A percentile compares a stretch with the other conserved stretches of the same genome.
These are phyloP conservation scores for Diutina neorugosa DNA, from an alignment of 1,139 yeast genomes.

Conservation along the genomic window DNA sequence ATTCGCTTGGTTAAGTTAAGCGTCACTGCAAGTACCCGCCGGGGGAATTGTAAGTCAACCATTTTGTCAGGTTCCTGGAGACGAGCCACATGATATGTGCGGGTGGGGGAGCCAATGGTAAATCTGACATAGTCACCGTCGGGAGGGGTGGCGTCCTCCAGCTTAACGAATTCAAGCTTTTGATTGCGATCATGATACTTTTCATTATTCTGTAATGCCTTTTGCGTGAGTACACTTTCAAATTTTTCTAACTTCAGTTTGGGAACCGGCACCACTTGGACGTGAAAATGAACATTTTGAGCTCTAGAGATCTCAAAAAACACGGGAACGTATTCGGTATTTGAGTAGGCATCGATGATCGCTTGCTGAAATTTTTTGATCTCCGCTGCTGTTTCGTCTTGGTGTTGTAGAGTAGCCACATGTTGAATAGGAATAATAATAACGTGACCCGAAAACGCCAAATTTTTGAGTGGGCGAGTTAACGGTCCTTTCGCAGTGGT, in stretches of 20 bases:
- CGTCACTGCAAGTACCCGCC: constrained; percentile 57
- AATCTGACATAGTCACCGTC: constrained; percentile 29
- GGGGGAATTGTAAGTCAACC: constrained; percentile 67
- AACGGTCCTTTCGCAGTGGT: constrained; percentile 87
- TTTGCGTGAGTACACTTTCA: constrained; percentile 23
- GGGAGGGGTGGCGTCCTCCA: constrained; percentile 18
- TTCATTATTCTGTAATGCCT: constrained; percentile 36
- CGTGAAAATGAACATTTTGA: constrained; percentile 51
- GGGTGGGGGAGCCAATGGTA: constrained; percentile 14
- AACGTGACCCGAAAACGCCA: constrained; percentile 70
- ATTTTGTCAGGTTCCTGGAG: constrained; percentile 15
- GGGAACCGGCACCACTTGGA: constrained; percentile 52
- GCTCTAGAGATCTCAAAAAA: constrained; percentile 51
- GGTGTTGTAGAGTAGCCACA: constrained; percentile 21
- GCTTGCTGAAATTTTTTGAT: constrained; percentile 28
- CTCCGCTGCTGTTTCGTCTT: constrained; percentile 21
- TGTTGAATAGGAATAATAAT: constrained; percentile 78
- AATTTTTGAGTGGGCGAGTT: constrained; percentile 30
- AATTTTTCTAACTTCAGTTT: constrained; percentile 13
- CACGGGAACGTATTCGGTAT: constrained; percentile 26
- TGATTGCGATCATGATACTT: constrained; percentile 29
- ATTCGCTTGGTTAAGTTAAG: constrained; percentile 48
- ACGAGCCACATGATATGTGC: constrained; percentile 14
- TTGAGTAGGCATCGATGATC: constrained; percentile 32
- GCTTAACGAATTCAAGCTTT: constrained; percentile 26